Evolutionary conservation across 2,329 filamentous ascomycete genomes (phyloP), one percentile per base, ranked within the genome.

Genomic region (Penicillium sp.): DNA sequence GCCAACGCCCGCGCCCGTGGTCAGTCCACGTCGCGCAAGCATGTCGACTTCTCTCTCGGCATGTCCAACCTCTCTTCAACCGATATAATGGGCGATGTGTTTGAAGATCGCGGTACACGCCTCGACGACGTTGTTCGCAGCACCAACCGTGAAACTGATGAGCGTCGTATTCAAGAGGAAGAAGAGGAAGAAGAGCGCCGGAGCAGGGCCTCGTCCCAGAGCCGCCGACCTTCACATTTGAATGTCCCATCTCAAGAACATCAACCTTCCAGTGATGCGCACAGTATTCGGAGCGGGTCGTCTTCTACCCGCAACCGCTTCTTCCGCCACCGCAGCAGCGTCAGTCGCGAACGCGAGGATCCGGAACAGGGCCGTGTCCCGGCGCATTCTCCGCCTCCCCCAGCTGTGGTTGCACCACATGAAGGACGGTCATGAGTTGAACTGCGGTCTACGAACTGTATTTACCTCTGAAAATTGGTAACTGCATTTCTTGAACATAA

Each of bases 41-140:
- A 79, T 17, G 79, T 84, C 18, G 82, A 85, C 56, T 85, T 85
- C 61, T 84, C 80, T 1, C 68, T 84, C 2, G 82, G 82, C 18
- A 82, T 83, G 73, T 71, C 68, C 22, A 72, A 75, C 30, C 68
- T 81, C 27, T 71, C 72, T 3, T 69, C 74, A 1, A 70, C 69
- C 20, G 79, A 82, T 46, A 65, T 79, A 30, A 72, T 76, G 42
- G 78, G 76, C 30, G 82, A 85, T 51, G 75, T 84, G 1, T 81
- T 79, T 54, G 76, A 80, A 39, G 76, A 80, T 51, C 70, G 68
- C 41, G 42, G 62, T 42, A 45, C 48, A 57, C 64, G 68, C 17
- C 49, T 75, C 10, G 59, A 69, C 39, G 54, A 64, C 30, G 39
- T 68, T 39, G 54, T 68, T 41, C 57, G 63, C 42, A 49, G 49